Evolutionary conservation across 2,329 filamentous ascomycete genomes (phyloP).

Genomic region (Fusarium humuli): DNA sequence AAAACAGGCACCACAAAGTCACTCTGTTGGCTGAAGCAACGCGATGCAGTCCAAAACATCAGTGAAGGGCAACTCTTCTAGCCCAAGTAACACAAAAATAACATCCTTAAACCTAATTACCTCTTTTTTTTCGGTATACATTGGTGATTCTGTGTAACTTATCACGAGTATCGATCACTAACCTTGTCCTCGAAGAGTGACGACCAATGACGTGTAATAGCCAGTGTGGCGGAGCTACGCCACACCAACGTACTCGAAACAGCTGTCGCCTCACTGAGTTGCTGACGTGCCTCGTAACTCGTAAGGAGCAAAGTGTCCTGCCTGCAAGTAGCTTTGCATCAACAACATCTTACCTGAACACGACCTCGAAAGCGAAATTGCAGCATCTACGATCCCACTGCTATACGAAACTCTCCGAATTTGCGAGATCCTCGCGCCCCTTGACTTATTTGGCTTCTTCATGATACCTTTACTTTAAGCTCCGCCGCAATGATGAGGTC

Average conservation of each 20-base stretch:
- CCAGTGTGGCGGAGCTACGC: slow-evolving; percentile 43
- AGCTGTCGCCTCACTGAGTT: slow-evolving; percentile 42
- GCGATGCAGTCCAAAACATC: background rate
- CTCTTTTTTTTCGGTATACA: background rate
- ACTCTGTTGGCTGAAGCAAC: background rate
- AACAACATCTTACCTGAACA: slow-evolving; percentile 26
- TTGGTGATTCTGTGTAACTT: background rate
- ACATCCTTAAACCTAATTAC: background rate
- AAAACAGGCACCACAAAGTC: background rate
- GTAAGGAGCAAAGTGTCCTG: slow-evolving; percentile 45
- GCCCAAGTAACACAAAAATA: background rate
- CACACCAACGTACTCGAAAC: slow-evolving; percentile 42
- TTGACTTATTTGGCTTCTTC: slow-evolving; percentile 49
- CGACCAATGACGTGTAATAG: slow-evolving; percentile 18
- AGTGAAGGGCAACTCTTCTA: background rate
- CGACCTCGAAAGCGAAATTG: slow-evolving; percentile 17
- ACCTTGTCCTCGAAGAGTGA: slow-evolving; percentile 3
- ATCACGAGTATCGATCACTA: background rate
- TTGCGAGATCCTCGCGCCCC: slow-evolving; percentile 19
- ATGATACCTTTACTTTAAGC: slow-evolving; percentile 54
- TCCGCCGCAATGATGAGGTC: slow-evolving; percentile 65
- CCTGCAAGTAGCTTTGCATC: slow-evolving; percentile 32
- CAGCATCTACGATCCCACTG: slow-evolving; percentile 2
- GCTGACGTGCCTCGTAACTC: slow-evolving; percentile 44
- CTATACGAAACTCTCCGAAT: slow-evolving; percentile 1